Evolutionary conservation across 106 monocot genomes (phyloP), one percentile per base, ranked within the genome.

Genomic region (Ottelia alismoides): DNA sequence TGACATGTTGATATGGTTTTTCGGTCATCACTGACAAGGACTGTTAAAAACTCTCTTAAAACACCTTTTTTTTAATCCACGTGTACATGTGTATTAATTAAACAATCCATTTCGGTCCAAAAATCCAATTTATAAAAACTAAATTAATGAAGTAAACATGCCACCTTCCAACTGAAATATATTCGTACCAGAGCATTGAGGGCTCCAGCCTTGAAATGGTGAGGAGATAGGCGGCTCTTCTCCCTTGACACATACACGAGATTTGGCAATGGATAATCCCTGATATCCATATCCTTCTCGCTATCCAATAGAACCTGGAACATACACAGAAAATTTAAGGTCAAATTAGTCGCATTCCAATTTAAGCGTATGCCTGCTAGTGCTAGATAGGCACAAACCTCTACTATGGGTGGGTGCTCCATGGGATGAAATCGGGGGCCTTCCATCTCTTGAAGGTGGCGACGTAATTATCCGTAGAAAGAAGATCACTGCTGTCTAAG

Each of bases 201-300:
- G 20, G 88, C 79, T 2, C 88, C 88, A 5, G 83, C 88, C 44
- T 89, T 89, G 69, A 83, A 89, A 49, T 80, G 74, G 56, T 83
- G 84, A 31, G 70, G 63, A 27, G 49, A 47, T 19, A 21, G 44
- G 29, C 43, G 46, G 1, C 52, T 55, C 47, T 90, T 90, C 59
- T 81, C 81, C 52, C 81, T 68, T 0, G 77, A 70, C 27, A 91
- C 66, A 24, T 84, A 84, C 9, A 83, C 25, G 11, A 84, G 70
- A 45, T 70, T 73, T 20, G 81, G 81, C 40, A 74, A 40, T 12
- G 70, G 51, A 23, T 49, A 23, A 27, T 47, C 66, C 3, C 28
- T 50, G 30, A 70, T 51, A 35, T 83, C 83, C 11, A 23, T 30
- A 51, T 77, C 74, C 27, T 71, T 74, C 6, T 28, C 62, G 64